Percentiles rank a stretch among this genome's conserved stretches.
phyloP scores from a whole-genome alignment of 768 basidiomycete genomes.

The Omphalotus guepiniiformis region DNA sequence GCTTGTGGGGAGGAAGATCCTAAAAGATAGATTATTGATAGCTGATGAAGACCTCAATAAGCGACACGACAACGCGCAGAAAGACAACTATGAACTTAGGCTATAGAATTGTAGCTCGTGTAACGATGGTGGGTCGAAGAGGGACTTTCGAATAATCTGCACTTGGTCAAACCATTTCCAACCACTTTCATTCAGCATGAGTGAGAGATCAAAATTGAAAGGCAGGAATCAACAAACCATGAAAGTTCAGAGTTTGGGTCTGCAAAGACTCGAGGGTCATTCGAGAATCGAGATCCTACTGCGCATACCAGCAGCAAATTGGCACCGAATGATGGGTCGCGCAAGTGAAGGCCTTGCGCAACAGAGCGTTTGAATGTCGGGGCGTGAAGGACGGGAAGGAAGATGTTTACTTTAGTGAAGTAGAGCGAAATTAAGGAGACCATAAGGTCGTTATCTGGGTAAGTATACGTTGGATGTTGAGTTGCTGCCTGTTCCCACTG shows the following conservation, averaged over 20 bases:
- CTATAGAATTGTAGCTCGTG: constrained; percentile 37
- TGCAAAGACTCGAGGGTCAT: constrained; percentile 37
- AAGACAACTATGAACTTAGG: constrained; percentile 19
- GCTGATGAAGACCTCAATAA: constrained; percentile 12
- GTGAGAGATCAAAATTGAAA: neutral
- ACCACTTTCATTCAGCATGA: constrained; percentile 18
- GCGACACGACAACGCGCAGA: constrained; percentile 13
- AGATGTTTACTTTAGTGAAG: constrained; percentile 38
- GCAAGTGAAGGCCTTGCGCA: constrained; percentile 29
- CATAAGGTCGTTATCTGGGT: constrained; percentile 35
- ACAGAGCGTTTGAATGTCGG: constrained; percentile 37
- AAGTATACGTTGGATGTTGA: constrained; percentile 16
- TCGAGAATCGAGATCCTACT: constrained; percentile 38
- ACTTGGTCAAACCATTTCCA: constrained; percentile 43
- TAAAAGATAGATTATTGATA: constrained; percentile 28
- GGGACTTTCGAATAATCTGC: constrained; percentile 25
- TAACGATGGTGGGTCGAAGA: constrained; percentile 27
- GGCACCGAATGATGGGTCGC: constrained; percentile 34
- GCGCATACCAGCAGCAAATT: constrained; percentile 47
- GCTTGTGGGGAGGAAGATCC: constrained; percentile 33
- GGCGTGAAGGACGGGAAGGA: constrained; percentile 40
- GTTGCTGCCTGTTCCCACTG: constrained; percentile 12
- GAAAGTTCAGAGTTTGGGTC: constrained; percentile 22
- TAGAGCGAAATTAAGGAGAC: constrained; percentile 41
- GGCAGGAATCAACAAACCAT: constrained; percentile 9